Conservation (phyloP, 768 basidiomycete species). For the Trametes maxima region DNA sequence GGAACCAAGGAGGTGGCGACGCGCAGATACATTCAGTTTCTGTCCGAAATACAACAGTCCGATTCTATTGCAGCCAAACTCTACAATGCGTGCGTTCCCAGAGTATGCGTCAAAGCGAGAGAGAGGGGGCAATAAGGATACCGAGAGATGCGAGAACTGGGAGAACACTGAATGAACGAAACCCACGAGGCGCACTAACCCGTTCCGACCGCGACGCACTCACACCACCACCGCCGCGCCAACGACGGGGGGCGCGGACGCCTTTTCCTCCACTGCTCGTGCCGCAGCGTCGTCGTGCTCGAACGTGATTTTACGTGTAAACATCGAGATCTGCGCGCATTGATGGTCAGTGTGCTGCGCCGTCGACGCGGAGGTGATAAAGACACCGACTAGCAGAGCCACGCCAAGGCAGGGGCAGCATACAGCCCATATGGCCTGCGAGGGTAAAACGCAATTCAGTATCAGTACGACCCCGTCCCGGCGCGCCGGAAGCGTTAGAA, state of each 20-base stretch:
- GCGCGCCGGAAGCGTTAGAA: not conserved
- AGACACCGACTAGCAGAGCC: constrained; percentile 57
- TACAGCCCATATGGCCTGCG: constrained; percentile 70
- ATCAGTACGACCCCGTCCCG: not conserved
- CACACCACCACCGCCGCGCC: constrained; percentile 18
- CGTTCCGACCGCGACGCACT: constrained; percentile 15
- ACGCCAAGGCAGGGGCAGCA: constrained; percentile 70
- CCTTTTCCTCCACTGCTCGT: constrained; percentile 13
- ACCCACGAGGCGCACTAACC: constrained; percentile 24
- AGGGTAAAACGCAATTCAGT: constrained; percentile 10
- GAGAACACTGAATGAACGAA: constrained; percentile 2
- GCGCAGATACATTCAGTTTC: not conserved
- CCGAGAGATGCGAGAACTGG: constrained; percentile 7
- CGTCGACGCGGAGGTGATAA: not conserved
- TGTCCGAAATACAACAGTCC: constrained; percentile 2
- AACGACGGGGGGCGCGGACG: constrained; percentile 2
- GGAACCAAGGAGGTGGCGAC: not conserved
- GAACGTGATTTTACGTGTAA: constrained; percentile 27
- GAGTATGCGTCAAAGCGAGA: constrained; percentile 9
- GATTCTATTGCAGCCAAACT: constrained; percentile 21
- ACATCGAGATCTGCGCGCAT: constrained; percentile 32
- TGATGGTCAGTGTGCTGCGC: constrained; percentile 6
- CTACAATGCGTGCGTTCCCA: constrained; percentile 14
- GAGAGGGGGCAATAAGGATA: constrained; percentile 23
- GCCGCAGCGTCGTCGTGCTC: constrained; percentile 11